Percentiles rank a stretch among this genome's conserved stretches.
Evolutionary conservation across 2,329 filamentous ascomycete species (phyloP).

Genomic region (Ophiostoma ulmi): DNA sequence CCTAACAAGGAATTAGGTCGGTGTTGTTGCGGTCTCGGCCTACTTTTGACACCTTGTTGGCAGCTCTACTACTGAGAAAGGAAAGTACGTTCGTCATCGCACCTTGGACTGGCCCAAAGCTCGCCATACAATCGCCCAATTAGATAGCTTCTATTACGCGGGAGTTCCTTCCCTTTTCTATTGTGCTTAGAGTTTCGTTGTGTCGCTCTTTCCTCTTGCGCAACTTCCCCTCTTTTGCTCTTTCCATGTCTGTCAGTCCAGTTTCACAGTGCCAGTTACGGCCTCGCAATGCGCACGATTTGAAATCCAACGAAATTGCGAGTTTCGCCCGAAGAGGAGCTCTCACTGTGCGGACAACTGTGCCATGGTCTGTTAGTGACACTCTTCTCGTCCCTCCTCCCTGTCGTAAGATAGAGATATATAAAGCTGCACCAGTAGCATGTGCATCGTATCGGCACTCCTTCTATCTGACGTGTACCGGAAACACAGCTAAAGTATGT

Average conservation of each 20-base stretch:
- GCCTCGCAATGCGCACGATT: background rate
- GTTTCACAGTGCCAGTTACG: conserved; percentile 1
- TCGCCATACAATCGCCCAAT: conserved; percentile 2
- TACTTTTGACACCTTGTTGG: background rate
- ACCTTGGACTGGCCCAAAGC: background rate
- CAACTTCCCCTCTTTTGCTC: conserved; percentile 1
- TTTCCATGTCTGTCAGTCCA: background rate
- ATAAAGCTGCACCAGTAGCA: background rate
- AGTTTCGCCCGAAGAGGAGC: conserved; percentile 4
- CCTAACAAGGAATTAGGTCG: background rate
- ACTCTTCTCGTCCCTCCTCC: background rate
- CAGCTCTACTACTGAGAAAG: background rate
- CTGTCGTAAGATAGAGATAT: background rate
- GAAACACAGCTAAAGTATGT: background rate
- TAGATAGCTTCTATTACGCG: background rate
- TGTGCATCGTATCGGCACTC: background rate
- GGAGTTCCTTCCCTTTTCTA: background rate
- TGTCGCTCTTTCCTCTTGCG: background rate
- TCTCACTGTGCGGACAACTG: conserved; percentile 18
- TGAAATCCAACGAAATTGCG: background rate
- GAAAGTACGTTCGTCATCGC: background rate
- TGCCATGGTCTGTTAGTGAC: background rate
- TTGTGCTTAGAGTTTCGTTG: background rate
- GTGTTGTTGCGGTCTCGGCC: background rate
- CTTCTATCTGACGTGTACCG: background rate